A percentile compares a stretch with the other conserved stretches of the same genome.
These are phyloP conservation scores for Musa schizocarpa DNA, from an alignment of 176 grass and related monocot genomes.

Conservation along the genomic window DNA sequence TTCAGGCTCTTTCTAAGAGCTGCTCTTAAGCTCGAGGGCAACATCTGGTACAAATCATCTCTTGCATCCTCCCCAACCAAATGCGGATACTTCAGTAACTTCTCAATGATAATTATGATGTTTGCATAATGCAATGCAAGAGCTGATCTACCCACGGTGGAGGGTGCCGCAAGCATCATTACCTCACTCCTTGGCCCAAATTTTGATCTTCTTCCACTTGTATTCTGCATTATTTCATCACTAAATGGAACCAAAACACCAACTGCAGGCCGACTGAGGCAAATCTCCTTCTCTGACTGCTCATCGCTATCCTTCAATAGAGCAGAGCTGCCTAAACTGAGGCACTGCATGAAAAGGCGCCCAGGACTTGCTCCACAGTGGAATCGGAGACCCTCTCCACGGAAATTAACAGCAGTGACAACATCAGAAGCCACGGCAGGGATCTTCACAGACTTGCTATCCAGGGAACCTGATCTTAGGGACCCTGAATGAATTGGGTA, in stretches of 20 bases:
- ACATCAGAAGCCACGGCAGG: conserved; percentile 21
- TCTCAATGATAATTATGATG: conserved; percentile 79
- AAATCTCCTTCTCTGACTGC: conserved; percentile 47
- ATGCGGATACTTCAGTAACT: conserved; percentile 79
- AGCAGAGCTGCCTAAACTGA: conserved; percentile 50
- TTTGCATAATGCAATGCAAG: conserved; percentile 82
- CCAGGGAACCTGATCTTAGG: conserved; percentile 9
- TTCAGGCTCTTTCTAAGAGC: conserved; percentile 42
- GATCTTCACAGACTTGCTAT: conserved; percentile 30
- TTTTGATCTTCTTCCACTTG: conserved; percentile 16
- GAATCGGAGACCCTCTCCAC: conserved; percentile 22
- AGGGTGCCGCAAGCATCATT: conserved; percentile 45
- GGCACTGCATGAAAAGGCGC: conserved; percentile 67
- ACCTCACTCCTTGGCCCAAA: conserved; percentile 52
- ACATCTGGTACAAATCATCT: conserved; percentile 88
- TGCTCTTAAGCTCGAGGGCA: conserved; percentile 52
- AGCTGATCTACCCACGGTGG: conserved; percentile 66
- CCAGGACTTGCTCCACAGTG: conserved; percentile 49
- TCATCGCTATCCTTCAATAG: conserved; percentile 42
- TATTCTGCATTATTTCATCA: conserved; percentile 23
- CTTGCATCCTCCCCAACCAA: conserved; percentile 77
- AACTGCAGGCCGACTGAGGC: conserved; percentile 41
- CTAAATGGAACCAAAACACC: conserved; percentile 47
- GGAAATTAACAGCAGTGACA: not conserved
- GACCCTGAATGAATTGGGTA: conserved; percentile 25